These are phyloP conservation scores for Coemansia sp. DNA, from an alignment of 192 early-diverging fungal species.

Conservation along the genomic window DNA sequence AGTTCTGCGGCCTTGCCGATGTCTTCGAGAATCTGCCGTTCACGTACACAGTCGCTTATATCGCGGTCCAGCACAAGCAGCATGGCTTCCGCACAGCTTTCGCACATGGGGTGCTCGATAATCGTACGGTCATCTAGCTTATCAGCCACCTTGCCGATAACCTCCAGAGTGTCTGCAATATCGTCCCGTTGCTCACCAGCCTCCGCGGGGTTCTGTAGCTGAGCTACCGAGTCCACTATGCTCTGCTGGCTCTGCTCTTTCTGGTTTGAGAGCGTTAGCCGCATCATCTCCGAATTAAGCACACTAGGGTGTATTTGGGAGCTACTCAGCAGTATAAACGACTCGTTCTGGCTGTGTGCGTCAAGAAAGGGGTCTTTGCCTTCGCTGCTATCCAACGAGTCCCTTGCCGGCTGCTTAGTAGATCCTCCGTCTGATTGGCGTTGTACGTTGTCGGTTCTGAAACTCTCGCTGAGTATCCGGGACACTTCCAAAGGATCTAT, in stretches of 20 bases:
- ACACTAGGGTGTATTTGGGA: slow-evolving; percentile 30
- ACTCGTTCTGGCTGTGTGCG: slow-evolving; percentile 36
- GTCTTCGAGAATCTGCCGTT: slow-evolving; percentile 73
- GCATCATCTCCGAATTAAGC: slow-evolving; percentile 7
- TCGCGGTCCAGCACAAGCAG: slow-evolving; percentile 66
- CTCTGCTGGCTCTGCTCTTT: not conserved
- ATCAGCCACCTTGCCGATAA: slow-evolving; percentile 69
- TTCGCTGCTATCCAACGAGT: not conserved
- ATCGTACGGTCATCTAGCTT: slow-evolving; percentile 71
- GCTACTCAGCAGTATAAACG: slow-evolving; percentile 47
- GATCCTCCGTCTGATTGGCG: not conserved
- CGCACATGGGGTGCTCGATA: slow-evolving; percentile 82
- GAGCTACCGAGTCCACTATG: not conserved
- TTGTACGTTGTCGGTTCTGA: slow-evolving; percentile 31
- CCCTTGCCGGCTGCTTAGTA: not conserved
- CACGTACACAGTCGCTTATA: slow-evolving; percentile 64
- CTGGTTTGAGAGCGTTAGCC: not conserved
- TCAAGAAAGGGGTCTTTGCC: not conserved
- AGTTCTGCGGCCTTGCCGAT: slow-evolving; percentile 64
- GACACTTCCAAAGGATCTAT: slow-evolving; percentile 17
- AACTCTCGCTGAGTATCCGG: slow-evolving; percentile 29
- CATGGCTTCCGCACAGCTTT: slow-evolving; percentile 85
- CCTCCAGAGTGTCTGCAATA: slow-evolving; percentile 30
- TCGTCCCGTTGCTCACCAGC: slow-evolving; percentile 11
- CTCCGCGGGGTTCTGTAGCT: not conserved